Conservation (phyloP, 1,139 yeast species). For the Hansenula sp. region DNA sequence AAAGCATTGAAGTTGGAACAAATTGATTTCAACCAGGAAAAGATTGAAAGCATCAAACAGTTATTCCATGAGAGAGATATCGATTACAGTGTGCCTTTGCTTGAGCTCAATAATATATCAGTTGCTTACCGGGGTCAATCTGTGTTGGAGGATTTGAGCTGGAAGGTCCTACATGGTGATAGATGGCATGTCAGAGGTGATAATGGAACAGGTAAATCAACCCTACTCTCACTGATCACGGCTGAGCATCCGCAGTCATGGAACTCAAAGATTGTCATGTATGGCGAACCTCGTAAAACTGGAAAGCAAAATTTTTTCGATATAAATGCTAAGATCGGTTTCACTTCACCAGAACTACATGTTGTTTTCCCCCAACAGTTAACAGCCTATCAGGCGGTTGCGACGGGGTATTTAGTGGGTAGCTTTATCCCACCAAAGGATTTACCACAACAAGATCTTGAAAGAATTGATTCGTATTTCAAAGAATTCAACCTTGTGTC, state of each 20-base stretch:
- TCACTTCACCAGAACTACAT: slow-evolving; percentile 89
- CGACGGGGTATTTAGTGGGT: slow-evolving; percentile 76
- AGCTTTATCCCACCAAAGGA: slow-evolving; percentile 36
- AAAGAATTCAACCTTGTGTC: slow-evolving; percentile 30
- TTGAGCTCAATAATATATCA: slow-evolving; percentile 61
- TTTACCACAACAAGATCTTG: slow-evolving; percentile 32
- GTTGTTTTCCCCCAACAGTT: slow-evolving; percentile 63
- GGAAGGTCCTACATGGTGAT: slow-evolving; percentile 70
- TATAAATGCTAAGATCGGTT: slow-evolving; percentile 77
- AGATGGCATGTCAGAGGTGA: slow-evolving; percentile 88
- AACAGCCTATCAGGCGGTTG: slow-evolving; percentile 53
- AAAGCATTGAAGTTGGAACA: slow-evolving; percentile 14
- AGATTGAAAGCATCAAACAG: slow-evolving; percentile 17
- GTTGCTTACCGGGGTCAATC: slow-evolving; percentile 64
- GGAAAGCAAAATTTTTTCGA: slow-evolving; percentile 78
- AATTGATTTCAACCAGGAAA: slow-evolving; percentile 16
- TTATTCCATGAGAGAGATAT: slow-evolving; percentile 11
- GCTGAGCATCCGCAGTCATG: slow-evolving; percentile 98
- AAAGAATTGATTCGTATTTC: slow-evolving; percentile 31
- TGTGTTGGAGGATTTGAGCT: slow-evolving; percentile 54
- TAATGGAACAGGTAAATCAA: slow-evolving; percentile 93
- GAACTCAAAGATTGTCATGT: slow-evolving; percentile 63
- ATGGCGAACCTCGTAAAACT: slow-evolving; percentile 66
- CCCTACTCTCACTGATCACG: slow-evolving; percentile 75
- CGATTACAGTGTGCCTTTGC: slow-evolving; percentile 25